These are phyloP conservation scores for Malbranchea zuffiana DNA, from an alignment of 2,329 filamentous ascomycete species.

Conservation along the genomic window DNA sequence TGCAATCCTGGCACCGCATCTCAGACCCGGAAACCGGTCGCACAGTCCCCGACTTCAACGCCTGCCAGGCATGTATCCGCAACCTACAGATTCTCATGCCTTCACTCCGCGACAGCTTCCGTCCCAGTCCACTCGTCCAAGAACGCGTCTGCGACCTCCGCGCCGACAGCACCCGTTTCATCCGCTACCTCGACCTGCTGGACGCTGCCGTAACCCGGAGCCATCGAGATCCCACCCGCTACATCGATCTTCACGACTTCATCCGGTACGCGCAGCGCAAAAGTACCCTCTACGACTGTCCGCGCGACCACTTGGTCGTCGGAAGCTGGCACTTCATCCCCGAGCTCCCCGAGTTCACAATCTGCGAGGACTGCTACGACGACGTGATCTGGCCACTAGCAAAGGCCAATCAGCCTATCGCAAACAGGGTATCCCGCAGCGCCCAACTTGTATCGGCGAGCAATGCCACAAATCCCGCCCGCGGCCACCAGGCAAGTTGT, in stretches of 20 bases:
- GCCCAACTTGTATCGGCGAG: constrained; percentile 49
- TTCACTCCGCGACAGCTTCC: constrained; percentile 56
- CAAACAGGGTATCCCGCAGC: constrained; percentile 28
- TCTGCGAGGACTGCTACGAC: constrained; percentile 79
- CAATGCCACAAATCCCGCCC: constrained; percentile 43
- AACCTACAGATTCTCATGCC: constrained; percentile 65
- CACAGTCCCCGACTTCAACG: constrained; percentile 58
- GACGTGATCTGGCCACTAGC: constrained; percentile 63
- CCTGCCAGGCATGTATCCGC: constrained; percentile 64
- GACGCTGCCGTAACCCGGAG: constrained; percentile 41
- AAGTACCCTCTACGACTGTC: constrained; percentile 51
- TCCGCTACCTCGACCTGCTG: constrained; percentile 46
- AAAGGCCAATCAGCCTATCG: constrained; percentile 45
- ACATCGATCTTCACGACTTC: constrained; percentile 49
- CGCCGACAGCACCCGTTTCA: constrained; percentile 47
- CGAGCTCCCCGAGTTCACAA: constrained; percentile 62
- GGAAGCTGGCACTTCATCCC: constrained; percentile 71
- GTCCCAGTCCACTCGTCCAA: constrained; percentile 35
- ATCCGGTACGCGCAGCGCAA: constrained; percentile 53
- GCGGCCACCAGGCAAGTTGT: constrained; percentile 44
- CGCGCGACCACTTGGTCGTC: constrained; percentile 50
- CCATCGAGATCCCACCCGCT: constrained; percentile 25
- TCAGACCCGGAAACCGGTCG: constrained; percentile 54
- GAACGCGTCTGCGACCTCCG: constrained; percentile 59
- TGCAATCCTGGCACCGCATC: constrained; percentile 65